Evolutionary conservation across 225 moss, liverwort and hornwort genomes (phyloP).

Genomic region (Anthoceros angustus): DNA sequence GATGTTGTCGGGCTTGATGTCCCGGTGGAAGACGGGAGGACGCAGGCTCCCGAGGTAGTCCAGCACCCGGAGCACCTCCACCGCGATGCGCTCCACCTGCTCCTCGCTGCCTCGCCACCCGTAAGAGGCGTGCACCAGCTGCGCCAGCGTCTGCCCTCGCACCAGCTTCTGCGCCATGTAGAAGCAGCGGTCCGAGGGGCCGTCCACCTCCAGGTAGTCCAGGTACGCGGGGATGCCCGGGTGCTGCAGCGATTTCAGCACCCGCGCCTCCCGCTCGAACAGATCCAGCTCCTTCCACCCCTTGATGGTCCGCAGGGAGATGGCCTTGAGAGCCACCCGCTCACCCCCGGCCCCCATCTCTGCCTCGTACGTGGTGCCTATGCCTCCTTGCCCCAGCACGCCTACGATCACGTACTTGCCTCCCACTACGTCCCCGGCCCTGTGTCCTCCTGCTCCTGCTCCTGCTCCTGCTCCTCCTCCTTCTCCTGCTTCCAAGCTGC

Average conservation of each 20-base stretch:
- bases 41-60: conserved; percentile 72
- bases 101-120: conserved; percentile 75
- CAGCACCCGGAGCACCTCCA: conserved; percentile 75
- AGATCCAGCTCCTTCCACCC: conserved; percentile 96
- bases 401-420: conserved; percentile 64
- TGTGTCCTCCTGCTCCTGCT: conserved; percentile 15
- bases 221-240: conserved; percentile 84
- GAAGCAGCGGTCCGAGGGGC: conserved; percentile 44
- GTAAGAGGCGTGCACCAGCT: conserved; percentile 23
- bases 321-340: conserved; percentile 70
- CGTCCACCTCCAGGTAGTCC: conserved; percentile 72
- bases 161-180: conserved; percentile 86
- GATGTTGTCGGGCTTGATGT: conserved; percentile 92
- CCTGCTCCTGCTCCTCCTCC: too few species aligned
- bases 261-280: conserved; percentile 87
- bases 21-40: conserved; percentile 83
- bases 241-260: conserved; percentile 69
- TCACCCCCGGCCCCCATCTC: conserved; percentile 36
- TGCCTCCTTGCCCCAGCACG: conserved; percentile 79
- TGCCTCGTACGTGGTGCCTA: conserved; percentile 82
- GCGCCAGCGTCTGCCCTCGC: conserved; percentile 53
- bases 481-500: background rate
- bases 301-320: conserved; percentile 78
- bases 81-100: conserved; percentile 48
- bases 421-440: conserved; percentile 49